Evolutionary conservation across 208 protist species (phyloP), one percentile per base, ranked within the genome.

Genomic region (Acanthamoeba culbertsoni): DNA sequence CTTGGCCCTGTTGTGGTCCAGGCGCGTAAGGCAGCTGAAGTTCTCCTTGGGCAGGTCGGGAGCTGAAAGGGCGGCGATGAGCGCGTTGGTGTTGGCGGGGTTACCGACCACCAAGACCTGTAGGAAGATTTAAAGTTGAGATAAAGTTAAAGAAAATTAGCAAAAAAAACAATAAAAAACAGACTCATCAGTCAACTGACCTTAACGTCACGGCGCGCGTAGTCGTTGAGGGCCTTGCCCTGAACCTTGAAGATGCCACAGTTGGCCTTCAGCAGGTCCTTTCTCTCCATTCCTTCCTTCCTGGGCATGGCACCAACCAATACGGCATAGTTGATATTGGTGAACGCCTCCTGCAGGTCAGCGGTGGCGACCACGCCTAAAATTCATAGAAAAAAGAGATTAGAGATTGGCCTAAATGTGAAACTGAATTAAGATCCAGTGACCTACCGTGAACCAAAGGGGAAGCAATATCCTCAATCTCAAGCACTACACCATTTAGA

Each of bases 61-160:
- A n/a, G 99, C 98, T 26, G 73, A 94, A 16, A 65, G 68, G 5
- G 93, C 16, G 18, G 98, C 96, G 79, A 99, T 98, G 26, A 99
- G 94, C 0, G 97, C 97, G 95, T 99, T 99, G 35, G 99, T 99
- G 96, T 99, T 99, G 42, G 99, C 98, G 23, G 99, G 99, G 93
- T 99, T 99, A 77, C 98, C 98, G 0, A 99, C 98, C 33, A 99
- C 98, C 7, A 98, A 88, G 10, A 98, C 97, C 71, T 98, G 97
- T 0, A 53, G 20, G 53, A 4, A 28, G 7, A 10, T 6, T 59
- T 28, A n/a, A 65, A 65, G 57, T 35, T 23, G 33, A 35, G 33
- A 28, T 6, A 65, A 65, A 65, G 18, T 55, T 55, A 18, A 18
- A 8, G 18, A 8, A 55, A 55, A 55, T 55, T 23, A 55, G 18